Percentiles rank a stretch among this genome's conserved stretches.
phyloP scores from a whole-genome alignment of 2,329 filamentous ascomycete species.

The Lecanoromycetidae sp. region DNA sequence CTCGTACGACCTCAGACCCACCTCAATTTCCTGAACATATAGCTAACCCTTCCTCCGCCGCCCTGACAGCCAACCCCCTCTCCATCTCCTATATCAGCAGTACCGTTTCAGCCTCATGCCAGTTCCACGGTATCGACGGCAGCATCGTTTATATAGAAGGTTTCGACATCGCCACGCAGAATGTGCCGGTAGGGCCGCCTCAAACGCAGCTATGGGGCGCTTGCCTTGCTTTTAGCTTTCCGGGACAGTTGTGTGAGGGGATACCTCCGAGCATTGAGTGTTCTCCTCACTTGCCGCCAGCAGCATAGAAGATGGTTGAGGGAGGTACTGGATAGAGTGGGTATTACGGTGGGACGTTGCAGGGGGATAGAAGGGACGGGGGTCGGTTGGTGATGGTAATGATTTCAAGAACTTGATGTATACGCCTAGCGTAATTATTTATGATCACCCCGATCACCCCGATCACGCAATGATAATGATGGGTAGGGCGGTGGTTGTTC shows the following conservation, averaged over 20 bases:
- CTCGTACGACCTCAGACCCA: not conserved
- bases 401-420: too few relatives aligned
- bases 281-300: too few relatives aligned
- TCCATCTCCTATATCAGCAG: not conserved
- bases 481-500: too few relatives aligned
- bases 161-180: not conserved
- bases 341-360: too few relatives aligned
- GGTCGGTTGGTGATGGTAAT: too few relatives aligned
- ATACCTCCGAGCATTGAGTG: not conserved
- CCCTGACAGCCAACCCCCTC: not conserved
- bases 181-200: not conserved
- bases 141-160: not conserved
- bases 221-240: constrained; percentile 5
- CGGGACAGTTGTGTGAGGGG: constrained; percentile 1
- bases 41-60: not conserved
- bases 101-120: not conserved
- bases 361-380: too few relatives aligned
- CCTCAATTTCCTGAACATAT: not conserved
- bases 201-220: not conserved
- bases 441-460: too few relatives aligned
- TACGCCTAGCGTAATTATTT: too few relatives aligned
- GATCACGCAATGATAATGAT: too few relatives aligned
- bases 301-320: too few relatives aligned
- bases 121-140: not conserved
- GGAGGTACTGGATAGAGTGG: too few relatives aligned